Conservation (phyloP, 768 basidiomycete genomes). For the Hericium rajendrae region DNA sequence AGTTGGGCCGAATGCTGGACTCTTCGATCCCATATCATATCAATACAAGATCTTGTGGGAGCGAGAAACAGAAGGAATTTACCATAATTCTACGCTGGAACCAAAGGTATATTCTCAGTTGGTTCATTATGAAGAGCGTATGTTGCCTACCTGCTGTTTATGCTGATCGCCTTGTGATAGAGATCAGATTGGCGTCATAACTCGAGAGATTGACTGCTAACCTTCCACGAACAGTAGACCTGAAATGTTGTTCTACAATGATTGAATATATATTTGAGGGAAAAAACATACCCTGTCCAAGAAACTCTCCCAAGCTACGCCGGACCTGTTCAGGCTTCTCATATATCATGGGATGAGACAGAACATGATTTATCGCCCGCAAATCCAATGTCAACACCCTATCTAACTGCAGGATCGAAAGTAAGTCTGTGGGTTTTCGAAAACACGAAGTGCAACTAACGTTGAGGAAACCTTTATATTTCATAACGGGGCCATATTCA, state of each 20-base stretch:
- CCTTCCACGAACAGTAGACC: conserved; percentile 4
- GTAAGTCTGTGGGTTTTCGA: too few relatives aligned
- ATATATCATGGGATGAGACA: neutral
- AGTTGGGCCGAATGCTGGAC: conserved; percentile 3
- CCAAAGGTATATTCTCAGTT: too few relatives aligned
- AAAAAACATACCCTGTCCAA: neutral
- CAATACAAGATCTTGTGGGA: neutral
- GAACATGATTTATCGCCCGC: neutral
- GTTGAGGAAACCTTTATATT: neutral
- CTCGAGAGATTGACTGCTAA: neutral
- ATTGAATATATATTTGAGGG: neutral
- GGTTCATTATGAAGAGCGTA: too few relatives aligned
- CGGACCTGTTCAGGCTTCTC: neutral
- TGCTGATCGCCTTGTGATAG: neutral
- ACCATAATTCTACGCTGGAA: conserved; percentile 3
- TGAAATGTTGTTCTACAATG: neutral
- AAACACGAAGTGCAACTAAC: neutral
- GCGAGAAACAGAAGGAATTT: too few relatives aligned
- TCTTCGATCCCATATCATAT: neutral
- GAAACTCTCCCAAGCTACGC: neutral
- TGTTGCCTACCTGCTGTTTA: conserved; percentile 1
- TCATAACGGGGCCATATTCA: neutral
- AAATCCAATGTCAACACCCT: neutral
- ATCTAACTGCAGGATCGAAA: neutral
- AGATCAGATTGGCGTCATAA: too few relatives aligned